Conservation (phyloP, 2,329 filamentous ascomycete species). For the Trichoderma brevicompactum region DNA sequence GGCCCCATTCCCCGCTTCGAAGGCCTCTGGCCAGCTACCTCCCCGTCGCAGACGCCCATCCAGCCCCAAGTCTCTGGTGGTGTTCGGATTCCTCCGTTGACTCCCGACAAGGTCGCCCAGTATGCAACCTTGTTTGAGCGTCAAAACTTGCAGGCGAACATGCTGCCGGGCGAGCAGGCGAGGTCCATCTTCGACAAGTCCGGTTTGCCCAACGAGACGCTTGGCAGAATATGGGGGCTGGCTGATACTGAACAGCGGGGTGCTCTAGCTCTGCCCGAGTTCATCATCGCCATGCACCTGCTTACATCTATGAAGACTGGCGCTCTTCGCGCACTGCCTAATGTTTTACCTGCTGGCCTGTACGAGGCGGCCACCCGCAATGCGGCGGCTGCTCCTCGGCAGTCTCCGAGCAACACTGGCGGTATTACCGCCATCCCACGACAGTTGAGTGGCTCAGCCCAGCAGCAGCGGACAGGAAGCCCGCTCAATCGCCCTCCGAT, state of each 20-base stretch:
- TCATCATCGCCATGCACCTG: conserved; percentile 97
- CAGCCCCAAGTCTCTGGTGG: conserved; percentile 67
- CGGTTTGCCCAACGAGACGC: conserved; percentile 81
- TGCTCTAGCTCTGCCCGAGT: conserved; percentile 83
- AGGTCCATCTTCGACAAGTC: conserved; percentile 96
- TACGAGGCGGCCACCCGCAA: conserved; percentile 88
- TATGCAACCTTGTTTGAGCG: conserved; percentile 91
- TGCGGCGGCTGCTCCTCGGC: conserved; percentile 49
- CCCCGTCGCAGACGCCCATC: conserved; percentile 55
- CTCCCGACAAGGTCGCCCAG: conserved; percentile 85
- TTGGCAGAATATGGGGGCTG: conserved; percentile 96
- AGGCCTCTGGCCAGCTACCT: conserved; percentile 56
- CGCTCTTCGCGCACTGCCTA: conserved; percentile 77
- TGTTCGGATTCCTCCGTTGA: conserved; percentile 85
- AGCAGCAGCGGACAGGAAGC: conserved; percentile 67
- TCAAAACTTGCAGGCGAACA: conserved; percentile 72
- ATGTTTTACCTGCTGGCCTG: conserved; percentile 77
- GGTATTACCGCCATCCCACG: conserved; percentile 71
- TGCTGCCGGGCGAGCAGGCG: conserved; percentile 82
- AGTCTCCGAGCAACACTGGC: conserved; percentile 59
- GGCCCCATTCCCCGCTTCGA: conserved; percentile 94
- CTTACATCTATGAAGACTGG: conserved; percentile 89
- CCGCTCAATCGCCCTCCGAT: conserved; percentile 58
- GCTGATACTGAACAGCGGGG: conserved; percentile 93
- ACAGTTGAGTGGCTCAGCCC: conserved; percentile 74